A percentile compares a stretch with the other conserved stretches of the same genome.
phyloP scores from a whole-genome alignment of 2,329 filamentous ascomycete species.

The Colletotrichum orbiculare region DNA sequence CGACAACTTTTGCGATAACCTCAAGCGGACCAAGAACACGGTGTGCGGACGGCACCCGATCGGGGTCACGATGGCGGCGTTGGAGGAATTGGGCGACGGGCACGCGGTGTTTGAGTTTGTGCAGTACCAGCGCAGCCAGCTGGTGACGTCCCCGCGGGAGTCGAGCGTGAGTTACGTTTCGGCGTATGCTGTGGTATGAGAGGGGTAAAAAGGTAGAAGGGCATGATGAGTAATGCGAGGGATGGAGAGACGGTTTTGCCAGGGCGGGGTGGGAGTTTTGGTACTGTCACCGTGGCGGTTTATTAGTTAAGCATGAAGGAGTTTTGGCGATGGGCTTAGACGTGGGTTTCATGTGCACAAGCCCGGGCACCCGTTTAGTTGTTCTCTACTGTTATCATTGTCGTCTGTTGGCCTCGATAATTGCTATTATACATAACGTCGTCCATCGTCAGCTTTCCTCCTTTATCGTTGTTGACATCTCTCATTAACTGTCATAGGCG shows the following conservation, averaged over 20 bases:
- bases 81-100: constrained; percentile 71
- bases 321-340: constrained; percentile 22
- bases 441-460: too few relatives aligned
- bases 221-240: not conserved
- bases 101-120: constrained; percentile 79
- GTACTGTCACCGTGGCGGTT: not conserved
- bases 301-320: constrained; percentile 11
- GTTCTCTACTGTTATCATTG: too few relatives aligned
- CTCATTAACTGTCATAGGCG: too few relatives aligned
- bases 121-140: constrained; percentile 85
- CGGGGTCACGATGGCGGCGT: constrained; percentile 87
- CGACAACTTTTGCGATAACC: constrained; percentile 73
- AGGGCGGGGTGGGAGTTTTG: too few relatives aligned
- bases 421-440: too few relatives aligned
- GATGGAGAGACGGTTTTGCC: too few relatives aligned
- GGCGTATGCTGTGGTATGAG: constrained; percentile 81
- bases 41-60: constrained; percentile 97
- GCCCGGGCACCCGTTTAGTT: too few relatives aligned
- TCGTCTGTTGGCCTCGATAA: too few relatives aligned
- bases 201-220: not conserved
- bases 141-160: constrained; percentile 74
- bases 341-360: constrained; percentile 6
- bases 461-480: too few relatives aligned
- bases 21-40: constrained; percentile 84
- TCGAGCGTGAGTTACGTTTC: constrained; percentile 96